phyloP scores from a whole-genome alignment of 1,139 yeast species.

The Blastobotrys malaysiensis region DNA sequence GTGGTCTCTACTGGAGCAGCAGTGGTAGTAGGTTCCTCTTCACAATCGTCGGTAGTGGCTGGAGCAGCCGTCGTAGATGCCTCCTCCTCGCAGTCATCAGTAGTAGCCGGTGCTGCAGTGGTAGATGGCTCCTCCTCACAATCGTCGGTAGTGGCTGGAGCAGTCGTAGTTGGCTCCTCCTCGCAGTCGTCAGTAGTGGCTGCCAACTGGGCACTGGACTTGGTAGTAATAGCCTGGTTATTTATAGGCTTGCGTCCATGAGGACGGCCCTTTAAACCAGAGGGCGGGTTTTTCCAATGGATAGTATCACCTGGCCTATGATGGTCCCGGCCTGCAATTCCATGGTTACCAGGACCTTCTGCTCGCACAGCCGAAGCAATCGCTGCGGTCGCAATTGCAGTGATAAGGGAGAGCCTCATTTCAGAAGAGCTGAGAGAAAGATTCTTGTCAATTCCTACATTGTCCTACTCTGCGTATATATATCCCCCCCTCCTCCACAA shows the following conservation, averaged over 20 bases:
- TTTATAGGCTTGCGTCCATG: slow-evolving; percentile 15
- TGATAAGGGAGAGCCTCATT: neutral
- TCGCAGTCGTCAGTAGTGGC: slow-evolving; percentile 9
- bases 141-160: neutral
- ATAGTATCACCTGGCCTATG: slow-evolving; percentile 18
- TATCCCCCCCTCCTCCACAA: neutral
- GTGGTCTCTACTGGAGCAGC: neutral
- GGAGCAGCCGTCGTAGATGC: neutral
- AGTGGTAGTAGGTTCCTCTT: neutral
- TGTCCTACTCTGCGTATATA: neutral
- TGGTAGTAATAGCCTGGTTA: too few relatives aligned
- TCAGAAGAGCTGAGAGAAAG: neutral
- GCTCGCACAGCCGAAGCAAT: neutral
- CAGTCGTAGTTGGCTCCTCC: neutral
- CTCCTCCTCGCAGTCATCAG: neutral
- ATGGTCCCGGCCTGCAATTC: slow-evolving; percentile 10
- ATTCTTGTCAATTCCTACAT: neutral
- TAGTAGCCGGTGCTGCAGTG: neutral
- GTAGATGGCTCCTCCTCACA: neutral
- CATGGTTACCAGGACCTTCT: slow-evolving; percentile 10
- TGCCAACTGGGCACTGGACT: slow-evolving; percentile 25
- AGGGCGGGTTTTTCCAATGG: slow-evolving; percentile 15
- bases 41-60: neutral
- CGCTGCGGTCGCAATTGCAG: neutral
- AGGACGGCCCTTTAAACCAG: slow-evolving; percentile 10